Evolutionary conservation across 371 early-diverging fungal genomes (phyloP).

Genomic region (Phascolomyces articulosus): DNA sequence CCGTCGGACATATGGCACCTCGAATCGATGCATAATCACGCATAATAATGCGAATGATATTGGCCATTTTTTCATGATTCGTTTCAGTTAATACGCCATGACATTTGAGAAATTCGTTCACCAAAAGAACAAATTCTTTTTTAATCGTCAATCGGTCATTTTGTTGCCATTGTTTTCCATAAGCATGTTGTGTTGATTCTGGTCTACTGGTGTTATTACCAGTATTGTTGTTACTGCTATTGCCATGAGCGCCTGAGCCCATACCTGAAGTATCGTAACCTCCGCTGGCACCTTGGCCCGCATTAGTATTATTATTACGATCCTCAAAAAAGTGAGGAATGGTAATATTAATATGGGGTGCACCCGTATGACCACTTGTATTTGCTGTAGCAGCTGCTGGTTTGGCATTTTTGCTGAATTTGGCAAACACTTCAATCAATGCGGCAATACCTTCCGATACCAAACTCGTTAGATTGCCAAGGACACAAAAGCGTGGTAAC

Average conservation of each 20-base stretch:
- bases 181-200: slow-evolving; percentile 47
- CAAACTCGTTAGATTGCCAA: slow-evolving; percentile 31
- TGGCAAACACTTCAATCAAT: slow-evolving; percentile 56
- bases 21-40: slow-evolving; percentile 55
- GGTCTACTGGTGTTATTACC: not conserved
- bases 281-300: not conserved
- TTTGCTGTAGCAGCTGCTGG: slow-evolving; percentile 18
- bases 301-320: slow-evolving; percentile 3
- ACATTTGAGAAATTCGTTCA: slow-evolving; percentile 51
- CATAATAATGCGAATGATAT: slow-evolving; percentile 52
- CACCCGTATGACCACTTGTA: slow-evolving; percentile 1
- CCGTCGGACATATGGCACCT: slow-evolving; percentile 41
- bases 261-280: too few species aligned
- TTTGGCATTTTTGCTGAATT: slow-evolving; percentile 58
- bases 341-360: slow-evolving; percentile 14
- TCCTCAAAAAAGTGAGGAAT: slow-evolving; percentile 15
- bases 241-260: not conserved
- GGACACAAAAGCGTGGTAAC: slow-evolving; percentile 45
- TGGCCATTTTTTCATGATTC: slow-evolving; percentile 58
- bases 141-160: slow-evolving; percentile 66
- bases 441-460: slow-evolving; percentile 60
- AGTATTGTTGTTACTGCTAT: not conserved
- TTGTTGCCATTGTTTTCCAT: slow-evolving; percentile 72
- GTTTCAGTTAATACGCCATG: slow-evolving; percentile 53
- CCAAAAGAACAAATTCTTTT: slow-evolving; percentile 57